Evolutionary conservation across 2,329 filamentous ascomycete genomes (phyloP).

Genomic region (Knufia petricola): DNA sequence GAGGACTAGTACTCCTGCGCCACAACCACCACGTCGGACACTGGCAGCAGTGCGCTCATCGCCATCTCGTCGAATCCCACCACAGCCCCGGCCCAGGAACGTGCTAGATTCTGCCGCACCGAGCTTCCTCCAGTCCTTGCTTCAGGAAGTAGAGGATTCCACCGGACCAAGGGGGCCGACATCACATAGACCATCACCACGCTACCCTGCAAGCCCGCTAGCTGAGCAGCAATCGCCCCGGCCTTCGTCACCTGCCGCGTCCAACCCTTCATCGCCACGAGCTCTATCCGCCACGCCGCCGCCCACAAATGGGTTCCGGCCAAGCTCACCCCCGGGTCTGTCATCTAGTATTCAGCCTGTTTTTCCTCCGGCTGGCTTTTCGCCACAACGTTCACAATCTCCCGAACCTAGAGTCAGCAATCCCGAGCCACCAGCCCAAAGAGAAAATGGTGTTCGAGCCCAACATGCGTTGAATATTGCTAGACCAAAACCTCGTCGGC

Average conservation of each 20-base stretch:
- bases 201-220: conserved; percentile 25
- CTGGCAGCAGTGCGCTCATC: conserved; percentile 14
- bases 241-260: conserved; percentile 34
- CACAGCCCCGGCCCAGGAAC: conserved; percentile 11
- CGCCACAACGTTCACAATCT: conserved; percentile 48
- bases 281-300: conserved; percentile 32
- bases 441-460: conserved; percentile 3
- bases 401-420: conserved; percentile 18
- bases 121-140: conserved; percentile 74
- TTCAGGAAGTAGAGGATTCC: conserved; percentile 72
- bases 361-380: conserved; percentile 67
- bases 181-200: conserved; percentile 18
- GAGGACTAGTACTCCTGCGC: conserved; percentile 14
- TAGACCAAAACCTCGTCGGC: conserved; percentile 20
- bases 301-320: conserved; percentile 37
- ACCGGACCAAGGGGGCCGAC: conserved; percentile 30
- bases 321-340: conserved; percentile 58
- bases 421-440: conserved; percentile 1
- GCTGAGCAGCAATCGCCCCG: conserved; percentile 32
- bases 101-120: conserved; percentile 43
- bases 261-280: conserved; percentile 32
- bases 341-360: conserved; percentile 64
- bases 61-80: conserved; percentile 27
- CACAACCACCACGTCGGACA: conserved; percentile 10
- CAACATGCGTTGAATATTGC: conserved; percentile 12